Evolutionary conservation across 306 rosid genomes (phyloP).

Genomic region (Sindora glabra): DNA sequence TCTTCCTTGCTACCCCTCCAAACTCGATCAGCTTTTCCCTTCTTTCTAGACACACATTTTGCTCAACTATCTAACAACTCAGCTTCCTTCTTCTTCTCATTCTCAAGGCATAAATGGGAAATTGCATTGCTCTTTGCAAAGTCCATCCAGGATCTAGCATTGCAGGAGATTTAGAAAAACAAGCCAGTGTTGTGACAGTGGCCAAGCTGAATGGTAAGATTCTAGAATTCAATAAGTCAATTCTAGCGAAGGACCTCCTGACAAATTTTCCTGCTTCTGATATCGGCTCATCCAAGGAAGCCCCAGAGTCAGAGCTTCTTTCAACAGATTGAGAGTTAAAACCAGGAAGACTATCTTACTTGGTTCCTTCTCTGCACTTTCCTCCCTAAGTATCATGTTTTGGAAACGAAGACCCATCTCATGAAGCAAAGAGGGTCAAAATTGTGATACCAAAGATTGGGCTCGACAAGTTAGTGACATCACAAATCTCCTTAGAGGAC

Average conservation of each 20-base stretch:
- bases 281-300: constrained; percentile 36
- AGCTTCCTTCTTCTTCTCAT: background rate
- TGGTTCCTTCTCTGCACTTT: constrained; percentile 26
- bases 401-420: background rate
- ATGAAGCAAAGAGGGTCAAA: constrained; percentile 36
- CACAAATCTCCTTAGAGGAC: constrained; percentile 44
- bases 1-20: constrained; percentile 23
- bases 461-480: constrained; percentile 46
- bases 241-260: constrained; percentile 43
- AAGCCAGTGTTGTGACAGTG: constrained; percentile 28
- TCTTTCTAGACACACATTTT: constrained; percentile 1
- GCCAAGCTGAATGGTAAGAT: constrained; percentile 50
- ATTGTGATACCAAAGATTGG: constrained; percentile 56
- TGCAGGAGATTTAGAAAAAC: background rate
- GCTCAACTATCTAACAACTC: constrained; percentile 4
- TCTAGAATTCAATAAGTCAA: constrained; percentile 37
- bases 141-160: constrained; percentile 4
- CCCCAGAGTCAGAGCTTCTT: constrained; percentile 26
- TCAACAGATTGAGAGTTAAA: constrained; percentile 41
- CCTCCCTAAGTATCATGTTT: background rate
- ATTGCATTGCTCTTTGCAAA: constrained; percentile 29
- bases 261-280: constrained; percentile 20
- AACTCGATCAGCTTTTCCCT: background rate
- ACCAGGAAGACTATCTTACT: constrained; percentile 43
- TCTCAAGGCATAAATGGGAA: constrained; percentile 45